Conservation (phyloP, 2,329 filamentous ascomycete genomes). For the Teratosphaeria zuluensis region DNA sequence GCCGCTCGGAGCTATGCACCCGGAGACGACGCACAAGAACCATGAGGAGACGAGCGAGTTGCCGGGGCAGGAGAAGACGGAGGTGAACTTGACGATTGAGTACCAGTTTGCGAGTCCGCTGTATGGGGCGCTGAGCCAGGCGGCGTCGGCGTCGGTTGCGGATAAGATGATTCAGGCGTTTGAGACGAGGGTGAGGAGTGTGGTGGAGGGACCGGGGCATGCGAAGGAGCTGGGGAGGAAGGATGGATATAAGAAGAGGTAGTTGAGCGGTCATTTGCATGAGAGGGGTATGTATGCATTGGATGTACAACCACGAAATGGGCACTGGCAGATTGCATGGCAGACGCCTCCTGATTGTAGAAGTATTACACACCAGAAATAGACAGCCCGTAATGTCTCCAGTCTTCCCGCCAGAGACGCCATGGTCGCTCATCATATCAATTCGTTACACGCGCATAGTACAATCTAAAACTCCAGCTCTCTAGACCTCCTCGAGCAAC, state of each 20-base stretch:
- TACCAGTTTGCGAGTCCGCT: constrained; percentile 86
- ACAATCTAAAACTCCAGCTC: not conserved
- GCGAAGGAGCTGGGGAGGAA: not conserved
- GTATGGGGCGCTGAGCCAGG: constrained; percentile 70
- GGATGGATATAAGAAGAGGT: not conserved
- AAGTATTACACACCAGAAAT: not conserved
- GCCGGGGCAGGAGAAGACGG: constrained; percentile 45
- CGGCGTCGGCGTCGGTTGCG: constrained; percentile 75
- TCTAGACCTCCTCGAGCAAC: not conserved
- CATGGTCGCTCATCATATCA: not conserved
- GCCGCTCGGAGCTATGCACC: constrained; percentile 28
- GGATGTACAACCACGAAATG: not conserved
- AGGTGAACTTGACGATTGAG: constrained; percentile 65
- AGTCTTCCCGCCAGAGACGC: not conserved
- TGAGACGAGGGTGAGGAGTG: constrained; percentile 62
- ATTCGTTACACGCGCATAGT: not conserved
- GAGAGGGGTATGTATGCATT: not conserved
- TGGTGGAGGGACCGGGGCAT: constrained; percentile 28
- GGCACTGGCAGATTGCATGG: not conserved
- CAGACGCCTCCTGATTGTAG: not conserved
- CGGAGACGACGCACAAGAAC: constrained; percentile 16
- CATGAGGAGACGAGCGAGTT: constrained; percentile 33
- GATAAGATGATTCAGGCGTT: constrained; percentile 89
- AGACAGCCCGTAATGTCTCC: not conserved
- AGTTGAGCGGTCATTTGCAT: not conserved